Evolutionary conservation across 495 filamentous ascomycete genomes (phyloP).

Genomic region (Penicillium silybi): DNA sequence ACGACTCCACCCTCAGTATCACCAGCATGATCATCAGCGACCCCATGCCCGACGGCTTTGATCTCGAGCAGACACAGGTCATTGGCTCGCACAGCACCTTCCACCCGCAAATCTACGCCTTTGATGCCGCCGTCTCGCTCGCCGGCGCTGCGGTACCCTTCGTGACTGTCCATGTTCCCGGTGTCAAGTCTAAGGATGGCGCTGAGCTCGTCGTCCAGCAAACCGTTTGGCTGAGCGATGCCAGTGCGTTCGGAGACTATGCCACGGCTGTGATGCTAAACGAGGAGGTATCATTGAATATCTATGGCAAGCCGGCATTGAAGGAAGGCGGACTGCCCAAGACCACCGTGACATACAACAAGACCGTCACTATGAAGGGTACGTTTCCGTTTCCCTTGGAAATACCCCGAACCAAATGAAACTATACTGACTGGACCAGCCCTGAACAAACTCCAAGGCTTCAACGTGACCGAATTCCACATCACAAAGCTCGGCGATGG

Average conservation of each 20-base stretch:
- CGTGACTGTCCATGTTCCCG: conserved; percentile 53
- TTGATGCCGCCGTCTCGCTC: conserved; percentile 51
- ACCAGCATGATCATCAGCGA: conserved; percentile 54
- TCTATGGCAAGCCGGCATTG: conserved; percentile 54
- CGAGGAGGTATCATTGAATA: conserved; percentile 55
- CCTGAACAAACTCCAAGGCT: conserved; percentile 57
- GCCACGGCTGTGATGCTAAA: conserved; percentile 49
- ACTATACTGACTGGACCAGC: conserved; percentile 30
- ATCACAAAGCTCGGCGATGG: conserved; percentile 40
- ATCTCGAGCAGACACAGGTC: conserved; percentile 49
- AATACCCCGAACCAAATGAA: not conserved
- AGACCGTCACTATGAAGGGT: conserved; percentile 56
- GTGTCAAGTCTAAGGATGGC: conserved; percentile 53
- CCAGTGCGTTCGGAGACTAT: conserved; percentile 55
- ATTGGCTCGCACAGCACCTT: conserved; percentile 44
- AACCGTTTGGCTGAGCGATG: conserved; percentile 46
- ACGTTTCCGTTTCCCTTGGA: conserved; percentile 2
- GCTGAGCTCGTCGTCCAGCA: conserved; percentile 51
- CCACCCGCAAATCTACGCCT: conserved; percentile 53
- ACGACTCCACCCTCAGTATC: conserved; percentile 59
- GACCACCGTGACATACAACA: conserved; percentile 51
- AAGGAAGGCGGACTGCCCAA: conserved; percentile 48
- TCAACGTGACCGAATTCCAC: conserved; percentile 49
- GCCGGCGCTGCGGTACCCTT: conserved; percentile 51
- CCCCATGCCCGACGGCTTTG: conserved; percentile 53